Base-by-base conservation (phyloP, 106 monocot genomes). In the Acanthochlamys bracteata region DNA sequence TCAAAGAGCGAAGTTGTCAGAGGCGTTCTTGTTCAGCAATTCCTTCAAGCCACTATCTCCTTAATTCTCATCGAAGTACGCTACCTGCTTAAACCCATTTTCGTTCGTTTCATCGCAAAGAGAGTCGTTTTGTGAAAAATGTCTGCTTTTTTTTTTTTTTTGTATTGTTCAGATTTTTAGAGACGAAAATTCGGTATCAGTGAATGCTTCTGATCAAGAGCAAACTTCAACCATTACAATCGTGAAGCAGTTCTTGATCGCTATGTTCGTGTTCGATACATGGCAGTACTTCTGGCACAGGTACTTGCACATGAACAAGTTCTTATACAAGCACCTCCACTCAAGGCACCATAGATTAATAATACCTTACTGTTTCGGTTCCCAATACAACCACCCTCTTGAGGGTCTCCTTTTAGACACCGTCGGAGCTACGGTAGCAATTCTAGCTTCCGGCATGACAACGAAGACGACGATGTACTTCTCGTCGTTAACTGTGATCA, bases 1-100 rank as follows among this genome's bases (percentile, higher is more conserved):
- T 76, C 92, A 24, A 87, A 71, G 56, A 4, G 4, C 11, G 67
- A 69, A 13, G 92, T 92, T 7, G 76, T 84, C 42, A 87, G 72
- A 55, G 92, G 92, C 9, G 92, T 92, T 20, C 80, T 92, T 39
- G 59, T 89, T 3, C 89, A 89, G 57, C 89, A 89, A 61, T 78
- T 71, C 9, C 71, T 84, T 55, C 89, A 89, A 41, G 60, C 79
- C 15, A 64, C 66, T n/a, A 68, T 89, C 66, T 76, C 89, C 59
- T 68, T 84, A 42, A 55, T 76, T 61, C 42, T 84, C n/a, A 82
- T 89, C 79, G 71, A 17, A 39, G 89, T 85, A 89, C 12, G 20
- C 10, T 64, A 11, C 20, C 11, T n/a, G n/a, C n/a, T n/a, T n/a
- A 4, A 4, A 49, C 6, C 10, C 49, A 4, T 1, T 49, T n/a